Evolutionary conservation across 2,329 filamentous ascomycete genomes (phyloP), one percentile per base, ranked within the genome.

Genomic region (Botrytis porri): DNA sequence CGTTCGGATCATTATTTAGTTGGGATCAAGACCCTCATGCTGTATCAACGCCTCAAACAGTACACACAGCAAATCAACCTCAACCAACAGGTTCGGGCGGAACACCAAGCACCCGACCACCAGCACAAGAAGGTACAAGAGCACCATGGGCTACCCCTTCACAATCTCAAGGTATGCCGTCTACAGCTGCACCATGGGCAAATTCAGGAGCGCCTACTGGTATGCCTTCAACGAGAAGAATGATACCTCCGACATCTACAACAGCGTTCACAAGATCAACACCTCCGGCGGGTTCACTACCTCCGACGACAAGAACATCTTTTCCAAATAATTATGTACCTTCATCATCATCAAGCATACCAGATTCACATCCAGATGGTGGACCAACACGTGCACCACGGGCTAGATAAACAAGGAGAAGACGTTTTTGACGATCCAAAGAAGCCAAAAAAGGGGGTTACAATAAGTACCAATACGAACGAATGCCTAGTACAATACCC

Each of bases 1-100:
- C 87, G 4, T 95, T 96, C 77, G 93, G 93, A 39, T 92, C 90
- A 9, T 84, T 96, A n/a, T 94, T 95, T 80, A 88, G 87, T 54
- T 95, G 92, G 91, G 89, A 93, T 3, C 83, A 81, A 64, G 91
- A 94, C 79, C 90, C 90, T 0, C 83, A 88, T 71, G 90, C 91
- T 1, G 77, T 82, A 1, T 77, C 81, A 1, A 86, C 86, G 0
- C 78, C 83, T 10, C 80, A 84, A 37, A 87, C 88, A 10, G 82
- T 88, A 0, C 90, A 93, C 81, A 84, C 89, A 79, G 82, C 83
- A 29, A 89, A 85, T 76, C 88, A 90, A 75, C 87, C 88, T 60
- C 88, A 90, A 75, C 87, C 88, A 54, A 61, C 73, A 4, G 73
- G 74, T 73, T 71, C 75, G 10, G 74, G 71, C 18, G 75, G 72